Conservation (phyloP, 495 filamentous ascomycete genomes). For the Penicillium malachiteum region DNA sequence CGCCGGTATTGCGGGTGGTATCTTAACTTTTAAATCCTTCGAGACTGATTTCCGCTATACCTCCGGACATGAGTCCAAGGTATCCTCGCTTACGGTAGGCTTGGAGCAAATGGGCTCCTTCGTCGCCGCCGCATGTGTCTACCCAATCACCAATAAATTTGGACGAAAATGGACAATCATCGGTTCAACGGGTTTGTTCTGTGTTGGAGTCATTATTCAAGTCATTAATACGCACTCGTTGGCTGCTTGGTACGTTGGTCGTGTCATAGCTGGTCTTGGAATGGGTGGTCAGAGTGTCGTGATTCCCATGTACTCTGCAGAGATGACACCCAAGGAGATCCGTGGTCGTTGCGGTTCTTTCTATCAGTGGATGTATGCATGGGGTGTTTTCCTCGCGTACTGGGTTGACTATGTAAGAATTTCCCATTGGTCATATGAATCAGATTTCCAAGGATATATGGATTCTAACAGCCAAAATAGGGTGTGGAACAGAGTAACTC, state of each 20-base stretch:
- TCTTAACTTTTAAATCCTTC: slow-evolving; percentile 38
- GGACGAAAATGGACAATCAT: slow-evolving; percentile 46
- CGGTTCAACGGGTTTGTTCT: slow-evolving; percentile 45
- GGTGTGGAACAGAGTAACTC: slow-evolving; percentile 44
- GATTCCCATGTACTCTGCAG: slow-evolving; percentile 56
- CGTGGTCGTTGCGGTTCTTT: slow-evolving; percentile 52
- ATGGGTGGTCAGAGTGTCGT: slow-evolving; percentile 56
- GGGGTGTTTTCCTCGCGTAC: slow-evolving; percentile 52
- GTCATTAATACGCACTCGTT: slow-evolving; percentile 43
- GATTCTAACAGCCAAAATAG: slow-evolving; percentile 4
- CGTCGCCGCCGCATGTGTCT: slow-evolving; percentile 42
- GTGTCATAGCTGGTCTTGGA: slow-evolving; percentile 55
- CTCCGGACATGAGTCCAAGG: slow-evolving; percentile 25
- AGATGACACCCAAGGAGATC: slow-evolving; percentile 57
- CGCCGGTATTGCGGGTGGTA: slow-evolving; percentile 36
- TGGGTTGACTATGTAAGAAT: slow-evolving; percentile 50
- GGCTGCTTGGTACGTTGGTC: slow-evolving; percentile 44
- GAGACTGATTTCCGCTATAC: slow-evolving; percentile 31
- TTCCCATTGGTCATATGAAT: neutral
- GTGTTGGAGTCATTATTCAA: slow-evolving; percentile 46
- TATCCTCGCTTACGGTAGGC: slow-evolving; percentile 45
- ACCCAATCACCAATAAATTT: slow-evolving; percentile 44
- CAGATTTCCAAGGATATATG: neutral
- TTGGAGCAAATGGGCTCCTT: slow-evolving; percentile 47
- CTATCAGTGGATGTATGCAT: slow-evolving; percentile 53